Base-by-base conservation (phyloP, 352 stramenopile genomes). In the Globisporangium okanoganense region DNA sequence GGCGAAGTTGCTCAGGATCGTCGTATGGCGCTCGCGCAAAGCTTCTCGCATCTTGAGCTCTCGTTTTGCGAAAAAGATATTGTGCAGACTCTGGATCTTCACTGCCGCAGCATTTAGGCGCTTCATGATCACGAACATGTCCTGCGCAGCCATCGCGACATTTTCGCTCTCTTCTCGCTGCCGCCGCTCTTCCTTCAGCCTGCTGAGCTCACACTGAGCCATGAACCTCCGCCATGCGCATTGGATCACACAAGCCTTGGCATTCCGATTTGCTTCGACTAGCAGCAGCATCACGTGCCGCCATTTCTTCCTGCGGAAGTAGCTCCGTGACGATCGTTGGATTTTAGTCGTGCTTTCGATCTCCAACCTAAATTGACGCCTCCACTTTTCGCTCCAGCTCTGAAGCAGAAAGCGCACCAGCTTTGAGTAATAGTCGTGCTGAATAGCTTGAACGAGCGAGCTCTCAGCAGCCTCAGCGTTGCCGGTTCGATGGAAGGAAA, bases 71-170 rank as follows among this genome's bases (percentile, higher is more conserved):
- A 55, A 20, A 5, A 67, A 66, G 29, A 89, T 82, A 18, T 66
- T 62, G 48, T 82, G 68, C 6, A 92, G 51, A 0, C 71, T 72
- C 68, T 89, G 82, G 35, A 92, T 87, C 48, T 65, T 77, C 5
- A 24, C 47, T 10, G 80, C 76, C 5, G 73, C 72, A 9, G 66
- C 61, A 50, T 89, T 77, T 16, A 79, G 52, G 14, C 36, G 43
- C 16, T 76, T 64, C 27, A 66, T 49, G 38, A 88, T 78, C 9
- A 76, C 14, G 6, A 79, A 57, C 48, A 64, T 63, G 38, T 92
- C 83, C 6, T 88, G 66, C 20, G 31, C 48, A 0, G 70, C 61
- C 78, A 92, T 82, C 8, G 18, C 33, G 20, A 47, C 27, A 29
- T 81, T 85, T 24, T 73, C 74, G 0, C 25, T 29, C 0, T 29